Evolutionary conservation across 495 filamentous ascomycete genomes (phyloP).

Genomic region (Daldinia vernicosa): DNA sequence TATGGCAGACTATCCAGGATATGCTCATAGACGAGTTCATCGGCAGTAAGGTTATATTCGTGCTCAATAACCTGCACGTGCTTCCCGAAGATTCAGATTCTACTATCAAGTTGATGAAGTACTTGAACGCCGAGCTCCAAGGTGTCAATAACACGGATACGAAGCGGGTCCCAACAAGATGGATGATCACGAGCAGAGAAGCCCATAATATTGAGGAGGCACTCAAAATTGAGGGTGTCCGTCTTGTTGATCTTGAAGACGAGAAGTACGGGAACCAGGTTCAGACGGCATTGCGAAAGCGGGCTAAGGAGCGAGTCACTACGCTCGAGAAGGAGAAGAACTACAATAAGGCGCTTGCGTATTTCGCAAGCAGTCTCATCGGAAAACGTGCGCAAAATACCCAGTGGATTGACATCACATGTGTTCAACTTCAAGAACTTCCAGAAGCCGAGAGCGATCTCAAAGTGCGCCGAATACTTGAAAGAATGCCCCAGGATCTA

Average conservation of each 20-base stretch:
- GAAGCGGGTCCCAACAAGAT: slow-evolving; percentile 38
- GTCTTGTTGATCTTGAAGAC: slow-evolving; percentile 43
- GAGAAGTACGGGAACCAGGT: slow-evolving; percentile 48
- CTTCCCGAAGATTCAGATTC: slow-evolving; percentile 50
- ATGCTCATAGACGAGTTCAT: slow-evolving; percentile 49
- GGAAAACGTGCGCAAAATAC: slow-evolving; percentile 48
- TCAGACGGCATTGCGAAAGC: slow-evolving; percentile 43
- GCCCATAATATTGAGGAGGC: slow-evolving; percentile 43
- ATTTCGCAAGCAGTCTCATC: slow-evolving; percentile 49
- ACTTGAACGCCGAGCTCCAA: slow-evolving; percentile 38
- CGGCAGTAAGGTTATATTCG: slow-evolving; percentile 48
- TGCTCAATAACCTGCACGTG: slow-evolving; percentile 51
- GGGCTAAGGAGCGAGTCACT: slow-evolving; percentile 40
- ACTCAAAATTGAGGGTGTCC: slow-evolving; percentile 35
- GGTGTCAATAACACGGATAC: slow-evolving; percentile 23
- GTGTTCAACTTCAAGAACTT: slow-evolving; percentile 46
- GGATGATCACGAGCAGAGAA: slow-evolving; percentile 49
- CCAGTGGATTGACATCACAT: slow-evolving; percentile 51
- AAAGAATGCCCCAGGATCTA: slow-evolving; percentile 48
- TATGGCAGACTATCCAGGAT: slow-evolving; percentile 50
- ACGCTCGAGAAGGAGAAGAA: slow-evolving; percentile 45
- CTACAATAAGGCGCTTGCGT: slow-evolving; percentile 50
- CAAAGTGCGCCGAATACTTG: slow-evolving; percentile 44
- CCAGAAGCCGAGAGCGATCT: slow-evolving; percentile 44
- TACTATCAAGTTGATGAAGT: slow-evolving; percentile 49